Base-by-base conservation (phyloP, 805 yeast genomes). In the Ogataea thermomethanolica region DNA sequence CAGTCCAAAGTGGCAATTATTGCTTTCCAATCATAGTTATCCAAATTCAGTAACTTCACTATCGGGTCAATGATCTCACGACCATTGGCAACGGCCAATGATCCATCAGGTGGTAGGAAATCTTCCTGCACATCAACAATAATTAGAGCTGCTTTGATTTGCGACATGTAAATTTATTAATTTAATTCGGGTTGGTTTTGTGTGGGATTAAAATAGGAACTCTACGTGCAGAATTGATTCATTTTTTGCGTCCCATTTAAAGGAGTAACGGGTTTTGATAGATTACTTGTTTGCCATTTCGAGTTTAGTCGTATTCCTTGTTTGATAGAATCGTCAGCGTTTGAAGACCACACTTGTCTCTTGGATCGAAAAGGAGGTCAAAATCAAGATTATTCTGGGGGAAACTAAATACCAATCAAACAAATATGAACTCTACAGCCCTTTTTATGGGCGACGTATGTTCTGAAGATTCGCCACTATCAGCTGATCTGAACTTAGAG, bases 81-180 rank as follows among this genome's bases (percentile, higher is more conserved):
- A 4, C 95, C 96, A 6, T 70, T 66, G 0, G 67, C 52, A 0
- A 88, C 93, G 0, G 93, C 95, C 31, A 90, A 63, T 0, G 93
- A 63, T 0, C 96, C 97, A 22, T 68, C 55, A 0, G 88, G 81
- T 5, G 91, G 91, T 3, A 89, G 67, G 59, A 90, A 90, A 58
- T 91, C 97, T 48, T 84, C 80, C 58, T 90, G 97, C 10, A 90
- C 63, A 53, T 90, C 98, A 12, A 90, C 74, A 0, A 90, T 71
- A 0, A 89, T 63, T 25, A 90, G 64, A 0, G 95, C 95, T 4
- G 73, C 55, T 21, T 52, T 57, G 21, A 39, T 44, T 26, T 35
- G 29, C 11, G 36, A 33, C 37, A 25, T 30, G 34, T 36, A 25
- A 25, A 29, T 6, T 9, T 11, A 11, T 9, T 35, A 20, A 23